Evolutionary conservation across 2,329 filamentous ascomycete genomes (phyloP), one percentile per base, ranked within the genome.

Genomic region (Ophiostoma perfectum): DNA sequence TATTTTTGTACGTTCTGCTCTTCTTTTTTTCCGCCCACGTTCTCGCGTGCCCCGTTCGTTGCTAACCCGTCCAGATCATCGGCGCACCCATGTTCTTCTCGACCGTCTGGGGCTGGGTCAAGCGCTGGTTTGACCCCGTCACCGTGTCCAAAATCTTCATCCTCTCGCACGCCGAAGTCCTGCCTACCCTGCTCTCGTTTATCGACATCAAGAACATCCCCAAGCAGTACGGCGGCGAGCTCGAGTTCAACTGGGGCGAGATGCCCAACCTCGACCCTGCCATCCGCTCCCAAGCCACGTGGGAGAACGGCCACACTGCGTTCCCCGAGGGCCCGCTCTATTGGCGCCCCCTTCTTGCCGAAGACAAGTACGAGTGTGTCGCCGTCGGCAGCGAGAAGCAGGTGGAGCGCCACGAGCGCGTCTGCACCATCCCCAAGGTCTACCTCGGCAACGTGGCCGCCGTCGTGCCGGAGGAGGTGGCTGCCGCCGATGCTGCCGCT

Each of bases 71-170:
- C 5, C 39, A 63, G 60, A 18, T 98, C 75, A 92, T 97, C 72
- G 93, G 93, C 70, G 94, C 94, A 0, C 94, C 94, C 7, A 81
- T 85, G 63, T 97, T 96, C 84, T 97, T 97, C 81, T 90, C 90
- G 65, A 97, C 92, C 2, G 91, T 97, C 70, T 94, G 93, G 93
- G 88, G 91, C 72, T 97, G 93, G 92, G 86, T 96, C 79, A 96
- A 96, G 83, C 89, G 90, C 75, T 97, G 93, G 93, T 97, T 97
- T 75, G 90, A 93, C 80, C 93, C 93, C 6, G 92, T 93, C 71
- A 97, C 94, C 45, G 91, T 93, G 3, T 95, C 92, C 74, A 98
- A 98, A 81, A 97, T 98, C 77, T 97, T 96, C 78, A 95, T 98
- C 74, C 86, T 98, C 67, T 83, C 84, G 64, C 81, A 86, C 8